Evolutionary conservation across 78 protist species (phyloP), one percentile per base, ranked within the genome.

Genomic region (Isochrysis galbana): DNA sequence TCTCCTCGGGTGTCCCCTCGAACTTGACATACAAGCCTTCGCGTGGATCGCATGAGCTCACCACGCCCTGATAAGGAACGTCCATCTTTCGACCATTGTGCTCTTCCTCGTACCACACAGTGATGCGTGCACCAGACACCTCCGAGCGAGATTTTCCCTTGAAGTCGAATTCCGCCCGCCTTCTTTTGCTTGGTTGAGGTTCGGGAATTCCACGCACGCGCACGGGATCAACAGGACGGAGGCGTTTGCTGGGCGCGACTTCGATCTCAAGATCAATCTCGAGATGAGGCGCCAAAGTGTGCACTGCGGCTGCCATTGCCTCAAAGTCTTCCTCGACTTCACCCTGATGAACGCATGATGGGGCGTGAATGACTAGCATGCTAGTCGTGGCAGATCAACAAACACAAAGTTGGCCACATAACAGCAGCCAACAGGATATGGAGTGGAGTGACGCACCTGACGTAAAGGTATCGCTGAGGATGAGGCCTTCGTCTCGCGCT

Each of bases 81-180:
- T 77, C 84, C 84, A 77, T 39, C 84, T 77, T 77, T 1, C 84
- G 84, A 2, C 84, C 84, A 11, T 32, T 32, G 84, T 39, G 84
- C 84, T 77, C 84, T 46, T 77, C 84, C 46, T 77, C 84, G 26
- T 77, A 77, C 84, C 84, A 77, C 47, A 77, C 84, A 23, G 84
- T 77, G 46, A 77, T 77, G 46, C 84, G 84, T 22, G 84, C 84
- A 10, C 84, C 84, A 17, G 84, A 77, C 44, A 77, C 84, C 46
- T 77, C 84, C 3, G 84, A 41, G 46, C 84, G 84, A 41, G 84
- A 26, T 26, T 77, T 77, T 41, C 84, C 84, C 46, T 77, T 77
- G 47, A 77, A 39, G 26, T 77, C 84, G 47, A 77, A 77, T 23
- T 77, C 84, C 29, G 36, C 46, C n/a, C 84, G 84, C 84, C 47